Evolutionary conservation across 306 rosid genomes (phyloP).

Genomic region (Oemleria cerasiformis): DNA sequence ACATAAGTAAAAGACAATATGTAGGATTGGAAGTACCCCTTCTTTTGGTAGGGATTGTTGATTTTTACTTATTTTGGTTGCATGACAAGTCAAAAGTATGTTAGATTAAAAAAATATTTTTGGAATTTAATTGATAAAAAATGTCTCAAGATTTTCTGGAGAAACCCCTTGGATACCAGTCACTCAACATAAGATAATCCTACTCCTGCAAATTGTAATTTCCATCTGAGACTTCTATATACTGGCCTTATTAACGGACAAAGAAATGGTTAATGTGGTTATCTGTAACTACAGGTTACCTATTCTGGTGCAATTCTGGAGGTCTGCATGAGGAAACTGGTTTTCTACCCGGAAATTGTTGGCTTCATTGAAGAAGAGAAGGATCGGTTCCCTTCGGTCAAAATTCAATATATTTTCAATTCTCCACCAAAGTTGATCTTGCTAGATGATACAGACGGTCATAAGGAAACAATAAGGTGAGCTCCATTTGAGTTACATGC

Average conservation of each 20-base stretch:
- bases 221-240: background rate
- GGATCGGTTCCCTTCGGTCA: slow-evolving; percentile 64
- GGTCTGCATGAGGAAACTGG: slow-evolving; percentile 96
- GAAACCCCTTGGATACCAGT: background rate
- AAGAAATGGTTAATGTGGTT: background rate
- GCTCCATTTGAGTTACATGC: background rate
- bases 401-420: slow-evolving; percentile 75
- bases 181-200: too few relatives aligned
- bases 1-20: background rate
- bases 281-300: slow-evolving; percentile 47
- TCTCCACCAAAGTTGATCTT: slow-evolving; percentile 86
- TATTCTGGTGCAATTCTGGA: slow-evolving; percentile 82
- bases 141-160: background rate
- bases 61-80: background rate
- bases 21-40: background rate
- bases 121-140: background rate
- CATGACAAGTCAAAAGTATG: background rate
- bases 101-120: background rate
- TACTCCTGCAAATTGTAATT: background rate
- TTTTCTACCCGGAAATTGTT: slow-evolving; percentile 91
- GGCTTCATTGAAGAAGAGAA: slow-evolving; percentile 91
- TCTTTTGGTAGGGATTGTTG: background rate
- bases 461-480: slow-evolving; percentile 85
- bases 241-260: background rate
- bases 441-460: slow-evolving; percentile 75